phyloP scores from a whole-genome alignment of 768 basidiomycete species.

The Fibroporia radiculosa region DNA sequence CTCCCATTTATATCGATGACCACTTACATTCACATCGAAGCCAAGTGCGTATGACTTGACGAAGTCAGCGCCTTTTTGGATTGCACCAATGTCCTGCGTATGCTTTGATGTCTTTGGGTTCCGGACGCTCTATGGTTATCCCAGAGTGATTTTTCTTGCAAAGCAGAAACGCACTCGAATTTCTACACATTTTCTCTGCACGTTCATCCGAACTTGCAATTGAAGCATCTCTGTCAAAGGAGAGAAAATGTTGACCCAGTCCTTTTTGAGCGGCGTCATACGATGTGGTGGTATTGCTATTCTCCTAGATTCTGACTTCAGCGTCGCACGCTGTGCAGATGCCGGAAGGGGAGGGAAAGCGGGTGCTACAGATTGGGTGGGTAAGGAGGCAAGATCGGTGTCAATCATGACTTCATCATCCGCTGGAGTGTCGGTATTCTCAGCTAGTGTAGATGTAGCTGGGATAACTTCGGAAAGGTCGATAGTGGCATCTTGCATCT shows the following conservation, averaged over 20 bases:
- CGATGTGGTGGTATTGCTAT: constrained; percentile 93
- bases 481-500: constrained; percentile 9
- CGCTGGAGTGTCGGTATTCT: constrained; percentile 21
- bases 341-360: constrained; percentile 65
- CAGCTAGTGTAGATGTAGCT: neutral
- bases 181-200: constrained; percentile 82
- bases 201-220: constrained; percentile 96
- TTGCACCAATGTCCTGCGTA: constrained; percentile 85
- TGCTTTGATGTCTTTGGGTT: constrained; percentile 83
- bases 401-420: constrained; percentile 65
- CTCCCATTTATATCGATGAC: neutral
- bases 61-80: constrained; percentile 97
- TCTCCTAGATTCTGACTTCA: constrained; percentile 81
- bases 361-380: constrained; percentile 46
- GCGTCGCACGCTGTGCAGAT: constrained; percentile 42
- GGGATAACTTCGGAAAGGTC: constrained; percentile 3
- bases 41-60: constrained; percentile 91
- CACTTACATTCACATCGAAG: constrained; percentile 84
- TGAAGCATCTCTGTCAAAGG: constrained; percentile 93
- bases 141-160: neutral
- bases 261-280: constrained; percentile 94
- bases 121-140: neutral
- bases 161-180: constrained; percentile 61
- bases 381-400: constrained; percentile 33
- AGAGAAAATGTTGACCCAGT: constrained; percentile 93